These are phyloP conservation scores for Ilyonectria sp. DNA, from an alignment of 2,329 filamentous ascomycete genomes.

Conservation along the genomic window DNA sequence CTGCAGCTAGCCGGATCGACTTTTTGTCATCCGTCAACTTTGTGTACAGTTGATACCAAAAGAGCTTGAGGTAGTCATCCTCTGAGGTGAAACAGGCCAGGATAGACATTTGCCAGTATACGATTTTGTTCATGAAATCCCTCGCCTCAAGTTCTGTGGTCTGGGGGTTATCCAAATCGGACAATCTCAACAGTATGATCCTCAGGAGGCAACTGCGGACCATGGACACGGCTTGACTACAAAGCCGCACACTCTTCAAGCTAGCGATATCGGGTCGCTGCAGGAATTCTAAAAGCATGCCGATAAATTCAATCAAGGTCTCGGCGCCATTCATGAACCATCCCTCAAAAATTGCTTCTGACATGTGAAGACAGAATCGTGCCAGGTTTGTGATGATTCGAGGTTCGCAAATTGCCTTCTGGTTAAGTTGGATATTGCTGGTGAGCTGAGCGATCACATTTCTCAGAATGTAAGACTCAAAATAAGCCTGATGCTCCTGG, in stretches of 20 bases:
- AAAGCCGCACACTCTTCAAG: constrained; percentile 92
- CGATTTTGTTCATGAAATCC: constrained; percentile 85
- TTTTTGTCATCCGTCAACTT: constrained; percentile 83
- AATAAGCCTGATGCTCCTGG: constrained; percentile 94
- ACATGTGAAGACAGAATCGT: constrained; percentile 84
- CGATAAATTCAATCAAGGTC: constrained; percentile 86
- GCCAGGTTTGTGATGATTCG: constrained; percentile 89
- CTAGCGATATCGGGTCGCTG: constrained; percentile 86
- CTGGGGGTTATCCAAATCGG: constrained; percentile 81
- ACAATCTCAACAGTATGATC: constrained; percentile 84
- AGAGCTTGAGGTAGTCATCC: constrained; percentile 84
- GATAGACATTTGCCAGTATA: constrained; percentile 96
- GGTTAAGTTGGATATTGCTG: constrained; percentile 79
- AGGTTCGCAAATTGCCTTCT: constrained; percentile 83
- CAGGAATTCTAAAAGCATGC: constrained; percentile 88
- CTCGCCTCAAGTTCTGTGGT: constrained; percentile 74
- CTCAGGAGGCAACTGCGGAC: constrained; percentile 85
- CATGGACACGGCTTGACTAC: constrained; percentile 83
- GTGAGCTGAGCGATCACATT: constrained; percentile 81
- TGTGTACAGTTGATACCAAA: constrained; percentile 94
- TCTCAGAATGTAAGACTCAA: constrained; percentile 89
- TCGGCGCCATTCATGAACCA: constrained; percentile 95
- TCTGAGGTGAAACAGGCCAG: constrained; percentile 84
- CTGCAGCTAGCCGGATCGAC: constrained; percentile 80
- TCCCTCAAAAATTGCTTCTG: constrained; percentile 93